These are phyloP conservation scores for Flaveria ramosissima DNA, from an alignment of 129 eudicot genomes.

Conservation along the genomic window DNA sequence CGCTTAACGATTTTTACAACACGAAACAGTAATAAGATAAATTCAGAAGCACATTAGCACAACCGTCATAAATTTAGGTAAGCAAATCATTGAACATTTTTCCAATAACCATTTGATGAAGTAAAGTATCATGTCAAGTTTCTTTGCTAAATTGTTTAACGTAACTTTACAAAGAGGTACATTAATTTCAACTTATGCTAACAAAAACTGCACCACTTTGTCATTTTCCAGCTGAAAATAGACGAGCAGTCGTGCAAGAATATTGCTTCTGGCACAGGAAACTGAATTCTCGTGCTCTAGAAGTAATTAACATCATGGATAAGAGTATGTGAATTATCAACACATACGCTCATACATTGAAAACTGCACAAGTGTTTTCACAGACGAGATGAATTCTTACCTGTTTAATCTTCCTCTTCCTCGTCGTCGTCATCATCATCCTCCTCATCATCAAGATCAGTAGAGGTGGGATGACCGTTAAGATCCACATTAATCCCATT, in stretches of 20 bases:
- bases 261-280: slow-evolving; percentile 24
- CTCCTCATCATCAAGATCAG: slow-evolving; percentile 74
- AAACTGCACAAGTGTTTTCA: slow-evolving; percentile 49
- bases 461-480: slow-evolving; percentile 78
- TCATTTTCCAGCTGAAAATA: slow-evolving; percentile 21
- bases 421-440: slow-evolving; percentile 62
- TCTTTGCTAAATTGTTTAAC: slow-evolving; percentile 23
- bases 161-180: slow-evolving; percentile 33
- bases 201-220: slow-evolving; percentile 25
- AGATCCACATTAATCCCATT: slow-evolving; percentile 83
- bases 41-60: not conserved
- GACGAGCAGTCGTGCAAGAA: slow-evolving; percentile 28
- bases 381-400: slow-evolving; percentile 42
- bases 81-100: slow-evolving; percentile 18
- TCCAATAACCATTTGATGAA: slow-evolving; percentile 12
- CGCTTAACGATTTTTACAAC: too few species aligned
- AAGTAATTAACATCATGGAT: not conserved
- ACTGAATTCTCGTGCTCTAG: slow-evolving; percentile 16
- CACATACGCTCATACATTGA: slow-evolving; percentile 25
- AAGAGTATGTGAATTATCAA: not conserved
- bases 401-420: slow-evolving; percentile 63
- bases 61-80: not conserved
- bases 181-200: slow-evolving; percentile 5
- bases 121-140: slow-evolving; percentile 29
- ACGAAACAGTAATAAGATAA: not conserved